Conservation (phyloP, 306 rosid genomes). For the Cajanus cajan region DNA sequence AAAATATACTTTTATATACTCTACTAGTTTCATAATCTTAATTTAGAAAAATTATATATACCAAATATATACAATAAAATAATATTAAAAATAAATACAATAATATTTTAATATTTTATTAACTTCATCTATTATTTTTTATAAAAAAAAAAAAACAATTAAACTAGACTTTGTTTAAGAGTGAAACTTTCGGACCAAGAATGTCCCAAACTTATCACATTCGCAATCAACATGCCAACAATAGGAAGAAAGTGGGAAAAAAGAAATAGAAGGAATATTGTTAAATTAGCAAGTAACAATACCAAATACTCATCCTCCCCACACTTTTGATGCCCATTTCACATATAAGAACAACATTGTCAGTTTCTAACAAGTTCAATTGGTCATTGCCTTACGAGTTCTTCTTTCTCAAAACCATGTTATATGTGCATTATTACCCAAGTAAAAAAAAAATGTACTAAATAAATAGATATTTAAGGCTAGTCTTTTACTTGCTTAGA, state of each 20-base stretch:
- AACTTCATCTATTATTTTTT: too few species aligned
- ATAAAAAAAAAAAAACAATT: background rate
- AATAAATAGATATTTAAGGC: background rate
- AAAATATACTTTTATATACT: too few species aligned
- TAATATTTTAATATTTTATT: too few species aligned
- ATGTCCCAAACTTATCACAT: background rate
- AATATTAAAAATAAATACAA: too few species aligned
- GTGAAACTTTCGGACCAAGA: background rate
- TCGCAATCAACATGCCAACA: background rate
- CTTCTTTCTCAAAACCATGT: background rate
- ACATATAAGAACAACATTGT: background rate
- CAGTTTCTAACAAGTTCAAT: background rate
- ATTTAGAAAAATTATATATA: too few species aligned
- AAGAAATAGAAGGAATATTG: background rate
- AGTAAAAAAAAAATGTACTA: background rate
- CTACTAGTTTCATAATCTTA: too few species aligned
- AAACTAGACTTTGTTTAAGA: background rate
- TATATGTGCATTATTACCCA: background rate
- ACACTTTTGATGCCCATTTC: background rate
- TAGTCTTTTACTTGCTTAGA: too few species aligned
- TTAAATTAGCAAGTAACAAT: background rate
- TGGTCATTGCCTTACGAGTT: background rate
- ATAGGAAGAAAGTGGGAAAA: background rate
- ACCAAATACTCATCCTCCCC: background rate
- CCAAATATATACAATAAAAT: too few species aligned